Evolutionary conservation across 202 grass and related monocot species (phyloP).

Genomic region (Carex arenaria): DNA sequence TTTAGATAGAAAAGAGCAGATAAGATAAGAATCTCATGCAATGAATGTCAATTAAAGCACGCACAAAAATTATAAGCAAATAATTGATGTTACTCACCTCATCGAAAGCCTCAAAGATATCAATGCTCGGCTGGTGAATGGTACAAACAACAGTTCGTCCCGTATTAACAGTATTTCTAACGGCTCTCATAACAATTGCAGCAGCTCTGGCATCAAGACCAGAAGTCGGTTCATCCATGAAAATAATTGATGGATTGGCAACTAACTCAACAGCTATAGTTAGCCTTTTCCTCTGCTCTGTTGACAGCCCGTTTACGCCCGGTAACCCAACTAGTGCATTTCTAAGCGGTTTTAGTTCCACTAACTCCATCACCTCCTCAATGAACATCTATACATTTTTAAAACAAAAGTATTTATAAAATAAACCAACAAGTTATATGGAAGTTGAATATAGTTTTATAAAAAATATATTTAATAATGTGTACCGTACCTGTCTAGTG

Average conservation of each 20-base stretch:
- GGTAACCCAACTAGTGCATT: conserved; percentile 72
- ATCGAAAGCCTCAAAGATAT: conserved; percentile 95
- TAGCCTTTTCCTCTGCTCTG: conserved; percentile 76
- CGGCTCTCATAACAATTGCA: conserved; percentile 86
- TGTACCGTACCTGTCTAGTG: conserved; percentile 51
- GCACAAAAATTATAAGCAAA: background rate
- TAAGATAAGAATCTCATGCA: conserved; percentile 12
- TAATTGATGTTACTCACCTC: conserved; percentile 42
- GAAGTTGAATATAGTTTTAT: background rate
- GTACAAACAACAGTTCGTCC: conserved; percentile 88
- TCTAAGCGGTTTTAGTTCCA: conserved; percentile 59
- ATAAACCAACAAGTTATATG: background rate
- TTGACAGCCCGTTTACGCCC: conserved; percentile 73
- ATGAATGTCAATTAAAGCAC: background rate
- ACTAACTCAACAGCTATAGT: conserved; percentile 86
- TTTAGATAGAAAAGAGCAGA: background rate
- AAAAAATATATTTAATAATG: conserved; percentile 5
- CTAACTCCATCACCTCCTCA: conserved; percentile 78
- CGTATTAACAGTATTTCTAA: conserved; percentile 78
- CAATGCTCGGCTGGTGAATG: conserved; percentile 92
- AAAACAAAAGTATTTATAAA: conserved; percentile 16
- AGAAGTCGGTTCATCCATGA: conserved; percentile 96
- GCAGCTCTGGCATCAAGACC: conserved; percentile 86
- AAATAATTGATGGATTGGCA: conserved; percentile 88
- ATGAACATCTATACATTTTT: conserved; percentile 59